These are phyloP conservation scores for Melocanna baccifera DNA, from an alignment of 176 grass and related monocot species.

Conservation along the genomic window DNA sequence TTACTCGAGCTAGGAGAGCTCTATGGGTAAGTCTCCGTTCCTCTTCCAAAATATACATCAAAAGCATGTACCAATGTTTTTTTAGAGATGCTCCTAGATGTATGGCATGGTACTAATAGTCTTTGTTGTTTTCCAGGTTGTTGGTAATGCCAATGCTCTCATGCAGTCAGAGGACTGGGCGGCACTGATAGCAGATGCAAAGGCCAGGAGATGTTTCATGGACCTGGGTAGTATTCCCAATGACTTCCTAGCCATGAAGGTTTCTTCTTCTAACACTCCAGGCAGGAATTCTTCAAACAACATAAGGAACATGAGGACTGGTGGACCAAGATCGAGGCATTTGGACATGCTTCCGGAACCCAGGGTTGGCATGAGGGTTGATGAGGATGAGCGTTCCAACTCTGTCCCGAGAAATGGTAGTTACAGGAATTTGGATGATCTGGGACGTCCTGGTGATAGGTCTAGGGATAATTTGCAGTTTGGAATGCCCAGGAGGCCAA, in stretches of 20 bases:
- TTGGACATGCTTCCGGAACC: slow-evolving; percentile 61
- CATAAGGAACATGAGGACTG: slow-evolving; percentile 61
- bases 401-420: slow-evolving; percentile 66
- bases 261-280: slow-evolving; percentile 47
- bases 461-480: slow-evolving; percentile 49
- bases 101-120: slow-evolving; percentile 13
- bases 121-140: slow-evolving; percentile 55
- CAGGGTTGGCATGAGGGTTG: slow-evolving; percentile 55
- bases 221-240: slow-evolving; percentile 88
- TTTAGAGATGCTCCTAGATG: background rate
- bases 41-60: background rate
- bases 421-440: slow-evolving; percentile 79
- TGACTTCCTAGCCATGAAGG: slow-evolving; percentile 62
- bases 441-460: slow-evolving; percentile 52
- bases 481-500: slow-evolving; percentile 57
- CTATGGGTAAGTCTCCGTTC: slow-evolving; percentile 61
- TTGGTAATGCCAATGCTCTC: slow-evolving; percentile 98
- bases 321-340: slow-evolving; percentile 54
- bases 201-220: slow-evolving; percentile 82
- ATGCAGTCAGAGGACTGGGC: slow-evolving; percentile 95
- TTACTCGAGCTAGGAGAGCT: slow-evolving; percentile 91
- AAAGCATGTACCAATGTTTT: background rate
- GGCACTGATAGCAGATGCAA: slow-evolving; percentile 79
- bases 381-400: slow-evolving; percentile 62
- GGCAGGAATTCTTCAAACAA: slow-evolving; percentile 58